A percentile compares a stretch with the other conserved stretches of the same genome.
phyloP scores from a whole-genome alignment of 192 early-diverging fungal species.

The Chytriomyces hyalinus region DNA sequence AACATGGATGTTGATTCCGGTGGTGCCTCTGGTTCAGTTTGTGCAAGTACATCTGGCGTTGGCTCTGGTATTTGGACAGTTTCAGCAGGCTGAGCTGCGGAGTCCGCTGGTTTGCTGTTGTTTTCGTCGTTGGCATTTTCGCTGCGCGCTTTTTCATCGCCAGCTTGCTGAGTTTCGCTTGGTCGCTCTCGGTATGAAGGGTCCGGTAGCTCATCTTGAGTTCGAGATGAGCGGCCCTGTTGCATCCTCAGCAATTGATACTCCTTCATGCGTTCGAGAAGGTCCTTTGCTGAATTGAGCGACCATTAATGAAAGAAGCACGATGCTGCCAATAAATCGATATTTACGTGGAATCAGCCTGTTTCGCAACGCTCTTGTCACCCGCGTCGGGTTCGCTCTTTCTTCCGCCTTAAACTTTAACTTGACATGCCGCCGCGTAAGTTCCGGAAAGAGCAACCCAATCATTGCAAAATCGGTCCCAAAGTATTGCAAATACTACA shows the following conservation, averaged over 20 bases:
- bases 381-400: not conserved
- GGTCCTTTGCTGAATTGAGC: not conserved
- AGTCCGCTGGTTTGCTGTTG: not conserved
- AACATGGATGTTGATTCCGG: not conserved
- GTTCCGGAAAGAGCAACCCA: not conserved
- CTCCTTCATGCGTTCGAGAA: constrained; percentile 16
- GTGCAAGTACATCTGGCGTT: not conserved
- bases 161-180: not conserved
- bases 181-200: not conserved
- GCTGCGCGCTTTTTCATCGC: not conserved
- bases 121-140: not conserved
- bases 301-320: not conserved
- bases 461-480: constrained; percentile 31
- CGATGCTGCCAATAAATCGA: not conserved
- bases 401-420: constrained; percentile 26
- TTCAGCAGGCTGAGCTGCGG: not conserved
- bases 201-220: not conserved
- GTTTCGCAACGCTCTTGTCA: constrained; percentile 10
- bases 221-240: not conserved
- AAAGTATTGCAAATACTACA: constrained; percentile 17
- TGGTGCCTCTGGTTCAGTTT: not conserved
- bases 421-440: constrained; percentile 27
- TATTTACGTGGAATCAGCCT: constrained; percentile 8
- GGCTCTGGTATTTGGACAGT: not conserved
- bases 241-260: not conserved